Evolutionary conservation across 371 early-diverging fungal genomes (phyloP), one percentile per base, ranked within the genome.

Genomic region (Rhizopus sp.): DNA sequence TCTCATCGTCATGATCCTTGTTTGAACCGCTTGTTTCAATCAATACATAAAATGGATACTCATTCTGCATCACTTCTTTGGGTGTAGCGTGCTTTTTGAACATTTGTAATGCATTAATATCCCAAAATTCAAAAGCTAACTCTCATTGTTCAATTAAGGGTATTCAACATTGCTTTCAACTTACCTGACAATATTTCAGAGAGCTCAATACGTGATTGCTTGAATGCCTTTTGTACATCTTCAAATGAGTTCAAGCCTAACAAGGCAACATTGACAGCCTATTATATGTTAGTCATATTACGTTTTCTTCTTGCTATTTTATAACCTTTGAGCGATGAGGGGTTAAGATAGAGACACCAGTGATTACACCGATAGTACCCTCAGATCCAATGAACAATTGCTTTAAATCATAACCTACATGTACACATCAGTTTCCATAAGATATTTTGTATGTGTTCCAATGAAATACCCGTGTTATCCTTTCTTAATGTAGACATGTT

Each of bases 51-150:
- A 96, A 98, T n/a, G 88, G 89, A 64, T 85, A 81, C 23, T 78
- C 78, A 7, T 70, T 68, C 31, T 81, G 69, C 60, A 93, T 82
- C 0, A 90, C 93, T 53, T 82, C 77, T 29, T 85, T 81, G 35
- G 78, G 63, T 56, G 69, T 73, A 37, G 75, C 75, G 50, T 95
- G 91, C 38, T 78, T 69, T 49, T 86, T 73, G 41, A 93, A 89
- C 61, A 96, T 83, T 45, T 80, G 73, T 31, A 88, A 64, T 8
- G 89, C 81, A 34, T 72, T 78, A 16, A 68, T 62, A 66, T 98
- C 99, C 91, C 93, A 97, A 63, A 97, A 98, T 73, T 98, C 99
- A 63, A 93, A 98, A 1, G 99, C 97, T 72, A 62, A 13, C 23
- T 44, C 5, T 53, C 34, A 52, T 44, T 13, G 23, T 23, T 23